Evolutionary conservation across 257 asterid species (phyloP).

Genomic region (Coffea eugenioides): DNA sequence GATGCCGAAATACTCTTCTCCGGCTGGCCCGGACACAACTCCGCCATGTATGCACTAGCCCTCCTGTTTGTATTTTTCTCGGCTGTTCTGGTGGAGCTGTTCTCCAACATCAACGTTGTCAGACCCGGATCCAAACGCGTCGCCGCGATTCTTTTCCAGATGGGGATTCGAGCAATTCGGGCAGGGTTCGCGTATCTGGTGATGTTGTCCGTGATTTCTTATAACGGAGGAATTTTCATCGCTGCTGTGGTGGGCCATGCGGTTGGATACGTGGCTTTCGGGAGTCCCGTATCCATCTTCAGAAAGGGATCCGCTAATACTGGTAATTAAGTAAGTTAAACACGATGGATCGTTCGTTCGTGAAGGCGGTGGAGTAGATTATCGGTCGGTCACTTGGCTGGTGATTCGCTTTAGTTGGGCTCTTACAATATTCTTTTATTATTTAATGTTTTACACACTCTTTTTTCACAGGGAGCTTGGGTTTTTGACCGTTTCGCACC

Average conservation of each 20-base stretch:
- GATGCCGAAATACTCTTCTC: slow-evolving; percentile 47
- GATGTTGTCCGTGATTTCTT: slow-evolving; percentile 70
- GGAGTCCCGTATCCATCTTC: slow-evolving; percentile 40
- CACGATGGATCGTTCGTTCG: too few species aligned
- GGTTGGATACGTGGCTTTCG: slow-evolving; percentile 51
- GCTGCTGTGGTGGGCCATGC: slow-evolving; percentile 73
- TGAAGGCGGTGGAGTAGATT: too few species aligned
- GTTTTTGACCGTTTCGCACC: too few species aligned
- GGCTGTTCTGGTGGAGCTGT: slow-evolving; percentile 57
- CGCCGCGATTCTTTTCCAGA: slow-evolving; percentile 43
- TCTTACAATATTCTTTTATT: too few species aligned
- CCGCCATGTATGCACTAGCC: slow-evolving; percentile 67
- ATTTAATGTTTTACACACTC: too few species aligned
- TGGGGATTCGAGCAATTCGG: slow-evolving; percentile 58
- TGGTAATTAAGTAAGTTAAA: too few species aligned
- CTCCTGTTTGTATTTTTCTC: slow-evolving; percentile 49
- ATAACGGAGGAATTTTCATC: slow-evolving; percentile 70
- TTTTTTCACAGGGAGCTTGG: too few species aligned
- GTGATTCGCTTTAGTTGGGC: too few species aligned
- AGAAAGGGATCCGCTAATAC: slow-evolving; percentile 9
- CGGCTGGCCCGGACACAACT: slow-evolving; percentile 61
- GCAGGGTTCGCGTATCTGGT: slow-evolving; percentile 76
- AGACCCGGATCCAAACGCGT: slow-evolving; percentile 57
- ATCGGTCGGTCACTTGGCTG: too few species aligned
- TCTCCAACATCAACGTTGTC: slow-evolving; percentile 46